These are phyloP conservation scores for Nephelium lappaceum DNA, from an alignment of 345 rosid genomes.

Conservation along the genomic window DNA sequence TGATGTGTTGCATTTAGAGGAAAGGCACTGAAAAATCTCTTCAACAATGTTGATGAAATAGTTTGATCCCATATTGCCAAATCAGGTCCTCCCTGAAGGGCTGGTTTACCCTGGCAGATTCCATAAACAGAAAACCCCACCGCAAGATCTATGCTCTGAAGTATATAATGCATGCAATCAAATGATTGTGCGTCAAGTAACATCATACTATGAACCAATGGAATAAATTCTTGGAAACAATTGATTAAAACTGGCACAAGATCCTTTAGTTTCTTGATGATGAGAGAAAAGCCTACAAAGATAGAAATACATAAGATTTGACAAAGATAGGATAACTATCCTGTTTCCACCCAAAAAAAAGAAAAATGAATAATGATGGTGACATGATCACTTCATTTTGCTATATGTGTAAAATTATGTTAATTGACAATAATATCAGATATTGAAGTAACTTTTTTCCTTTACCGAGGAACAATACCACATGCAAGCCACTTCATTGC, in stretches of 20 bases:
- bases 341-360: constrained; percentile 4
- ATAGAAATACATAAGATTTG: constrained; percentile 14
- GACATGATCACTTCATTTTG: background rate
- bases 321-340: background rate
- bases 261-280: constrained; percentile 56
- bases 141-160: constrained; percentile 62
- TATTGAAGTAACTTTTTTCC: background rate
- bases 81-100: constrained; percentile 37
- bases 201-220: constrained; percentile 45
- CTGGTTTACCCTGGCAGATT: constrained; percentile 27
- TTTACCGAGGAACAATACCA: background rate
- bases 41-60: constrained; percentile 47
- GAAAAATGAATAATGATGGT: background rate
- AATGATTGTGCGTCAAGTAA: constrained; percentile 57
- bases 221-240: constrained; percentile 73
- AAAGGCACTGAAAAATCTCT: constrained; percentile 60
- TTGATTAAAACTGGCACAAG: constrained; percentile 66
- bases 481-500: constrained; percentile 3
- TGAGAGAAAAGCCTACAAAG: constrained; percentile 49
- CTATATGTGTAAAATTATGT: background rate
- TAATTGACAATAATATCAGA: background rate
- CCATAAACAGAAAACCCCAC: constrained; percentile 46
- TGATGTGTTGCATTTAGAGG: constrained; percentile 55
- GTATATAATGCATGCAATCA: constrained; percentile 59
- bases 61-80: constrained; percentile 43